Evolutionary conservation across 305 asterid genomes (phyloP).

Genomic region (Withania somnifera): DNA sequence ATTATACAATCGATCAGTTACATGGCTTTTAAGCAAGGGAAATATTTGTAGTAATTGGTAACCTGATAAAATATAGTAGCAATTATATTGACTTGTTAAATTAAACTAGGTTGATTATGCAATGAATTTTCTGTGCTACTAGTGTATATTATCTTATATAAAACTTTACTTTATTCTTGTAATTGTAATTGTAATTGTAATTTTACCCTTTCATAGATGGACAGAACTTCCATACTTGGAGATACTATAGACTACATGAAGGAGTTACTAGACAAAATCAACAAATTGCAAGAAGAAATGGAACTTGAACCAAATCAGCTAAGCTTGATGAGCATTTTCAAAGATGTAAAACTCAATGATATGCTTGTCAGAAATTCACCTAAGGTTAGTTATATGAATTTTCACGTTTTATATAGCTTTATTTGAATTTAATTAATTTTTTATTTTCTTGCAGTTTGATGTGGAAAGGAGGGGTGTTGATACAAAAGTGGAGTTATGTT

Average conservation of each 20-base stretch:
- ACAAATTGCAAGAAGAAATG: conserved; percentile 40
- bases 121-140: background rate
- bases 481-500: conserved; percentile 45
- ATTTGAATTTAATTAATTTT: background rate
- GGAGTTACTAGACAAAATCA: conserved; percentile 53
- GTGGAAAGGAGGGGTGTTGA: conserved; percentile 47
- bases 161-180: background rate
- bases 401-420: background rate
- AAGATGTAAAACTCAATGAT: conserved; percentile 48
- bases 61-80: background rate
- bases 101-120: background rate
- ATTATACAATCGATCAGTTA: background rate
- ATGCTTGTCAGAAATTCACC: conserved; percentile 52
- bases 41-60: background rate
- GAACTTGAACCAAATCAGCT: conserved; percentile 28
- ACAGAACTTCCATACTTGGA: conserved; percentile 64
- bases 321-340: conserved; percentile 29
- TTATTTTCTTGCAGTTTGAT: conserved; percentile 30
- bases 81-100: background rate
- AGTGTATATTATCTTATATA: background rate
- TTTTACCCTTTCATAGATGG: conserved; percentile 37
- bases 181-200: background rate
- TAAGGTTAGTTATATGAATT: conserved; percentile 27
- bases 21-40: too few species aligned
- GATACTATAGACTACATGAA: conserved; percentile 75